Evolutionary conservation across 108 stramenopile species (phyloP).

Genomic region (Skeletonema costatum): DNA sequence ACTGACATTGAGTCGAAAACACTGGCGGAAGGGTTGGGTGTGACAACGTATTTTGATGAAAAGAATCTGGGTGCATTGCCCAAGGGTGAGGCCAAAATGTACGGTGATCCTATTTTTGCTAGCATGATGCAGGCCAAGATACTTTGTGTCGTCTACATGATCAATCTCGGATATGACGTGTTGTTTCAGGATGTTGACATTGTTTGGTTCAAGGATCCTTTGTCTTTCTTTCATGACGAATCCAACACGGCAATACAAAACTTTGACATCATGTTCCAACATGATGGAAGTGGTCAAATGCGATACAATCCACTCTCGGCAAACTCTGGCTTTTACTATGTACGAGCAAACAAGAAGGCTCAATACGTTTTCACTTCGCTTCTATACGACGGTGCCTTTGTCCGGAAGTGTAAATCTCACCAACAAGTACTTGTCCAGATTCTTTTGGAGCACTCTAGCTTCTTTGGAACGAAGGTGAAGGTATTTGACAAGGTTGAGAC

Average conservation of each 20-base stretch:
- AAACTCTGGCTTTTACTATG: conserved; percentile 67
- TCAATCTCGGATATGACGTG: conserved; percentile 52
- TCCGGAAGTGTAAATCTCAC: conserved; percentile 37
- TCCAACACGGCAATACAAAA: conserved; percentile 37
- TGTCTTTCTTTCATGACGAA: conserved; percentile 43
- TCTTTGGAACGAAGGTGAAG: conserved; percentile 57
- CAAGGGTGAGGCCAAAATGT: conserved; percentile 39
- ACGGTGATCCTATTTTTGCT: conserved; percentile 56
- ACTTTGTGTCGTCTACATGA: conserved; percentile 47
- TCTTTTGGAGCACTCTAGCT: conserved; percentile 44
- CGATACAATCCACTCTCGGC: conserved; percentile 57
- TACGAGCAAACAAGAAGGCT: conserved; percentile 51
- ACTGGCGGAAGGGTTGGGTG: conserved; percentile 31
- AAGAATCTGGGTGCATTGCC: conserved; percentile 44
- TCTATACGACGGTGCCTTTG: conserved; percentile 41
- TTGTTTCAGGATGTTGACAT: conserved; percentile 70
- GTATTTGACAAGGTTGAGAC: conserved; percentile 43
- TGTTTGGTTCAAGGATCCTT: conserved; percentile 48
- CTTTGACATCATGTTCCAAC: conserved; percentile 60
- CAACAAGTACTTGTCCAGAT: conserved; percentile 49
- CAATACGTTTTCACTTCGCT: conserved; percentile 49
- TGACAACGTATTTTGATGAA: conserved; percentile 38
- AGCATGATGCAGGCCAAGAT: conserved; percentile 71
- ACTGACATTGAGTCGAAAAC: conserved; percentile 36
- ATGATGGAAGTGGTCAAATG: conserved; percentile 56